Evolutionary conservation across 495 filamentous ascomycete species (phyloP).

Genomic region (Aspergillus sparsus): DNA sequence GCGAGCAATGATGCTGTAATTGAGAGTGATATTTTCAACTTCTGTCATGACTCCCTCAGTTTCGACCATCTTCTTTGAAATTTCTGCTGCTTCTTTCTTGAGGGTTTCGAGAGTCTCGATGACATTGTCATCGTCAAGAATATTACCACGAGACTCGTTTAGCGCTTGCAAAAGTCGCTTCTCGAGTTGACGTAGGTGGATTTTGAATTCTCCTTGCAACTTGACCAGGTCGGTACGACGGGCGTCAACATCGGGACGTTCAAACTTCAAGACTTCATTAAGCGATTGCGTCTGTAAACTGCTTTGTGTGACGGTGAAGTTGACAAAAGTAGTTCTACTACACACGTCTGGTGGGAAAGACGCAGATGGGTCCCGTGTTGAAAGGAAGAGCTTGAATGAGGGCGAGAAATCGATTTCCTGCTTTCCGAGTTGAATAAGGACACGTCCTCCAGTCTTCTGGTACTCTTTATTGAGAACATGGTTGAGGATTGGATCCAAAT

Average conservation of each 20-base stretch:
- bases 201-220: constrained; percentile 97
- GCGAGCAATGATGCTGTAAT: constrained; percentile 88
- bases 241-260: constrained; percentile 97
- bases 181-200: constrained; percentile 94
- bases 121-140: constrained; percentile 96
- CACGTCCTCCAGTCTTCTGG: constrained; percentile 98
- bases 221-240: constrained; percentile 95
- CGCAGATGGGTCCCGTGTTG: constrained; percentile 93
- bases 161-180: constrained; percentile 90
- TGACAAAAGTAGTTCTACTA: constrained; percentile 97
- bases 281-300: constrained; percentile 97
- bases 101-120: constrained; percentile 97
- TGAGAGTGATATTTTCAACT: constrained; percentile 88
- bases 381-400: constrained; percentile 92
- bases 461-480: constrained; percentile 99
- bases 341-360: constrained; percentile 97
- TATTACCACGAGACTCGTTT: constrained; percentile 96
- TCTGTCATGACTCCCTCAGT: constrained; percentile 98
- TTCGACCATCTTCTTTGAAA: constrained; percentile 91
- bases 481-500: constrained; percentile 94
- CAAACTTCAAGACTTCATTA: constrained; percentile 94
- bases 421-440: constrained; percentile 95
- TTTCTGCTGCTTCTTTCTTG: constrained; percentile 95
- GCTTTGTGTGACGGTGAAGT: constrained; percentile 98
- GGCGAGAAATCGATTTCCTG: constrained; percentile 99